Conservation (phyloP, 1,139 yeast genomes). For the Suhomyces coccinellae region DNA sequence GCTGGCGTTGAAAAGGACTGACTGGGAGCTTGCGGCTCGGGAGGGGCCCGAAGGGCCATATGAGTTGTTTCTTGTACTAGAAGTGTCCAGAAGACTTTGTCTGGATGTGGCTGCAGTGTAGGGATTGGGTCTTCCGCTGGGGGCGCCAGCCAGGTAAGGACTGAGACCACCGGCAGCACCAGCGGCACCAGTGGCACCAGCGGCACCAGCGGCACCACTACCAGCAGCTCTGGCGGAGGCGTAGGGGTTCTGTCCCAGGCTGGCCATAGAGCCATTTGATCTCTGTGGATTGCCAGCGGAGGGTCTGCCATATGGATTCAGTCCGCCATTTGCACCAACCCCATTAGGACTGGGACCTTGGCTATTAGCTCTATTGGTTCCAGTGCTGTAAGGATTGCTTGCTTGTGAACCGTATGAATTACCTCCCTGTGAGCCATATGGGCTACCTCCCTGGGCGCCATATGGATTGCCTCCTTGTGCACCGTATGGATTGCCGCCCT, state of each 20-base stretch:
- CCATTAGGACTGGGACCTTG: neutral
- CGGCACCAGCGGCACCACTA: neutral
- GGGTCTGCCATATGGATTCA: neutral
- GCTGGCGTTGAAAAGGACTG: conserved; percentile 4
- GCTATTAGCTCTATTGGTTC: no score
- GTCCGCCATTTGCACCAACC: neutral
- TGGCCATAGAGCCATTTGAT: neutral
- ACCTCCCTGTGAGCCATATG: neutral
- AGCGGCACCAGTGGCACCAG: conserved; percentile 7
- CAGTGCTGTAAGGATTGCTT: no score
- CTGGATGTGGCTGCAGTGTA: conserved; percentile 6
- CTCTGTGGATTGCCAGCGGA: neutral
- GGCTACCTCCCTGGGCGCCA: neutral
- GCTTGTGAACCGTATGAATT: no score
- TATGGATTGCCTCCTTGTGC: neutral
- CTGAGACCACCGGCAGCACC: conserved; percentile 5
- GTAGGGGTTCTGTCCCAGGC: neutral
- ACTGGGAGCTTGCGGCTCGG: conserved; percentile 4
- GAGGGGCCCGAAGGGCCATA: conserved; percentile 4
- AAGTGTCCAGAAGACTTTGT: neutral
- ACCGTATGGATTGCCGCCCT: conserved; percentile 16
- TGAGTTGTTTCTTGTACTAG: conserved; percentile 1
- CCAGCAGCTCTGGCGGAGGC: neutral
- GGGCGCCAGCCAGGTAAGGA: neutral
- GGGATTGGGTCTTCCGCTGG: conserved; percentile 5